Evolutionary conservation across 2,329 filamentous ascomycete species (phyloP), one percentile per base, ranked within the genome.

Genomic region (Amylocarpus encephaloides): DNA sequence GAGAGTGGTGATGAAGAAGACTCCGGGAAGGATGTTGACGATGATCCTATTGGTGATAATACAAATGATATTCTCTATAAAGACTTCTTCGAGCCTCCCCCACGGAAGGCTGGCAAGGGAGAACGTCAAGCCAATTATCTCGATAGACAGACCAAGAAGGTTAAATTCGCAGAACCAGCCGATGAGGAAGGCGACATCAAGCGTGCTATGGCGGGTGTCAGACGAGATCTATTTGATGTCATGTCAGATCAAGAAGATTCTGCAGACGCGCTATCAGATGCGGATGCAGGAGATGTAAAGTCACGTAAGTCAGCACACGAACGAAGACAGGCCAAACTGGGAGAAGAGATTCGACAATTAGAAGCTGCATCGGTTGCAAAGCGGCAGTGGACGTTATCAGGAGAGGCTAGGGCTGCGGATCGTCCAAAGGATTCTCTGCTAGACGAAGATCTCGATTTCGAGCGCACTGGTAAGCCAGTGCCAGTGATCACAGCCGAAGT

Each of bases 391-490:
- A 86, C 88, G 15, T 73, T 97, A 46, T 79, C 86, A 9, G 93
- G 93, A 64, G 93, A 98, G 74, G 91, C 91, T 4, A 78, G 82
- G 43, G 92, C 88, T 1, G 76, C 76, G 1, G 88, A 93, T 59
- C 80, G 93, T 33, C 93, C 93, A 0, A 67, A 89, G 48, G 97
- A 98, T 72, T 96, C 92, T 0, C 78, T 98, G 2, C 80, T 98
- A 1, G 91, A 97, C 65, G 83, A 97, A 70, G 90, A 97, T 62
- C 78, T 98, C 22, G 92, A 97, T 58, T 98, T 97, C 65, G 93
- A 98, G 70, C 83, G 94, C 62, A 82, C 88, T 18, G 93, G 93
- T 64, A 98, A 97, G 68, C 92, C 93, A 0, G 86, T 97, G 0
- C 89, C 92, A 1, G 87, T 97, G 53, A 90, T 96, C 66, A 97